Evolutionary conservation across 2,329 filamentous ascomycete species (phyloP).

Genomic region (Huntiella decipiens): DNA sequence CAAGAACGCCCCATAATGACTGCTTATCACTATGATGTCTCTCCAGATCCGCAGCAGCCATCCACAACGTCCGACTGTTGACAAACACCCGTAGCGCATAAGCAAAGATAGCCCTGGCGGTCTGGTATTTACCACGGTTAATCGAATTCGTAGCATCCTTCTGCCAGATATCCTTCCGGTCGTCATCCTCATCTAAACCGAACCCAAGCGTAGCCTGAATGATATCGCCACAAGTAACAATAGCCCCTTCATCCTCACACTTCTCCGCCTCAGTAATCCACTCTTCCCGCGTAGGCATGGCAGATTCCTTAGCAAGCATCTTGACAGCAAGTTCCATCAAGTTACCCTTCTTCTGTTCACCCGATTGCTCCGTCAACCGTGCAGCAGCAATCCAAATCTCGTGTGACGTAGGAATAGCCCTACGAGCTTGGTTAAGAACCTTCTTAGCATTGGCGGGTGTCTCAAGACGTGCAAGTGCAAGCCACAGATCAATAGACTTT

Average conservation of each 20-base stretch:
- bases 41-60: conserved; percentile 79
- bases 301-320: conserved; percentile 70
- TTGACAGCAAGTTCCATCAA: conserved; percentile 92
- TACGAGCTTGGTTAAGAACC: conserved; percentile 85
- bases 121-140: conserved; percentile 66
- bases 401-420: conserved; percentile 78
- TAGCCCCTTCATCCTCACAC: conserved; percentile 79
- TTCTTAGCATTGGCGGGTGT: conserved; percentile 82
- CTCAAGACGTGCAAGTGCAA: conserved; percentile 78
- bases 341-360: conserved; percentile 59
- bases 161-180: conserved; percentile 88
- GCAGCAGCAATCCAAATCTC: conserved; percentile 96
- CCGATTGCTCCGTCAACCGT: conserved; percentile 71
- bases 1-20: conserved; percentile 64
- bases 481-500: conserved; percentile 82
- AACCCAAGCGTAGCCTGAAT: conserved; percentile 85
- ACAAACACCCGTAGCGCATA: conserved; percentile 81
- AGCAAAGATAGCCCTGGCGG: conserved; percentile 80
- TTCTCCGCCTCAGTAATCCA: conserved; percentile 92
- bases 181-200: conserved; percentile 86
- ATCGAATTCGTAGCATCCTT: conserved; percentile 77
- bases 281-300: conserved; percentile 93
- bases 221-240: conserved; percentile 73
- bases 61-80: conserved; percentile 74
- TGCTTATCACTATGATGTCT: conserved; percentile 74